Conservation (phyloP, 2,329 filamentous ascomycete species). For the Stachybotrys chlorohalonatus region DNA sequence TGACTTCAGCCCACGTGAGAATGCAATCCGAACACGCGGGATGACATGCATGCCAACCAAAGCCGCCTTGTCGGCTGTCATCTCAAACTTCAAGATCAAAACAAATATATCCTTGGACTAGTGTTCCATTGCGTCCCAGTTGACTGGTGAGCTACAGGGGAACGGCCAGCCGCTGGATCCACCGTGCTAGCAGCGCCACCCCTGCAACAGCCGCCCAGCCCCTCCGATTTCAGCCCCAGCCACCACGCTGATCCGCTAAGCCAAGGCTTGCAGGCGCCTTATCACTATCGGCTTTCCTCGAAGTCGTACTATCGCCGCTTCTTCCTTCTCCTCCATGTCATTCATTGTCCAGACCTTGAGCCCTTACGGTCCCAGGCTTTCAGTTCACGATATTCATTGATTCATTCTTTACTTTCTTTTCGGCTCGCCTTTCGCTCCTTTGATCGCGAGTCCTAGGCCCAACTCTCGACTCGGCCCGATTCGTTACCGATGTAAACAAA, state of each 20-base stretch:
- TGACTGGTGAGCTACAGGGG: neutral
- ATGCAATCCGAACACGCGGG: no score
- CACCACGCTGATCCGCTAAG: conserved; percentile 7
- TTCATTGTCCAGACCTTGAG: neutral
- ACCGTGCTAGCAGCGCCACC: conserved; percentile 1
- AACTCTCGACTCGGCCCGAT: neutral
- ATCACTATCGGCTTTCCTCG: neutral
- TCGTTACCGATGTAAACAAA: neutral
- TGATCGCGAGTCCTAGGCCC: neutral
- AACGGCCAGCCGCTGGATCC: neutral
- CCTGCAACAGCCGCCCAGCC: conserved; percentile 20
- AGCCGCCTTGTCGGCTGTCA: no score
- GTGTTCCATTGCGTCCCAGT: no score
- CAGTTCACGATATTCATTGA: neutral
- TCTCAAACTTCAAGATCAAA: no score
- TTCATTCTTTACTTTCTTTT: conserved; percentile 2
- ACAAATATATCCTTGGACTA: no score
- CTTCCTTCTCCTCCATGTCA: neutral
- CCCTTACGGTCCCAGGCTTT: neutral
- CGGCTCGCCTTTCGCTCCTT: conserved; percentile 1
- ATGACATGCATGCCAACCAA: no score
- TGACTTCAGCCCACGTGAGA: no score
- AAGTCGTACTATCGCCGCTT: neutral
- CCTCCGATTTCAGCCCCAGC: conserved; percentile 21
- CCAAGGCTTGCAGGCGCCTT: neutral